A percentile compares a stretch with the other conserved stretches of the same genome.
phyloP scores from a whole-genome alignment of 1,284 basidiomycete species.

The Crocinoboletus sp. region DNA sequence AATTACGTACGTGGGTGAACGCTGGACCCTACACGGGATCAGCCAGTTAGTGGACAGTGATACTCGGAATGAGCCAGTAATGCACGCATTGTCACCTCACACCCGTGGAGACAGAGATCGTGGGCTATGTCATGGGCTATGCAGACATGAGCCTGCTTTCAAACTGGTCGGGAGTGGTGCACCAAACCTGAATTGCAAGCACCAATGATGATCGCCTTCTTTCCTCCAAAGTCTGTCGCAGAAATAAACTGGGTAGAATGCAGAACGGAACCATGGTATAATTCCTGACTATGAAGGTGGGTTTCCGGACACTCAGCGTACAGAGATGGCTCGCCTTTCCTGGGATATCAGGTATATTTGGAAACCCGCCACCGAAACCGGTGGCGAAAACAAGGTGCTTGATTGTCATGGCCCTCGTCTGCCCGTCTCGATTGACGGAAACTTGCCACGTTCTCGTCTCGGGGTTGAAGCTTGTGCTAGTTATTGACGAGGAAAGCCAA shows the following conservation, averaged over 20 bases:
- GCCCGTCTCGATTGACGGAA: constrained; percentile 24
- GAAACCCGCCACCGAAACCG: constrained; percentile 35
- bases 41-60: neutral
- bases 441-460: constrained; percentile 33
- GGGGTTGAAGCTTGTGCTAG: constrained; percentile 32
- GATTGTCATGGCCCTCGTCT: constrained; percentile 24
- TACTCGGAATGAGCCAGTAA: neutral
- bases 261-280: constrained; percentile 19
- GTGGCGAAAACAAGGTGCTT: constrained; percentile 38
- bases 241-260: constrained; percentile 38
- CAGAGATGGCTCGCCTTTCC: constrained; percentile 14
- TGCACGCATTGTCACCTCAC: constrained; percentile 25
- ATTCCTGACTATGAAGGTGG: constrained; percentile 14
- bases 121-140: constrained; percentile 29
- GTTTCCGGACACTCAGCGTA: neutral
- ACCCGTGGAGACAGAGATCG: constrained; percentile 18
- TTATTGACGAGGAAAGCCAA: constrained; percentile 44
- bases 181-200: constrained; percentile 27
- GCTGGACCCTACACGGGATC: constrained; percentile 20
- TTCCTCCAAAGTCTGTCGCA: constrained; percentile 28
- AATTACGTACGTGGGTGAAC: constrained; percentile 27
- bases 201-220: constrained; percentile 26
- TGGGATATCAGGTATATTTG: constrained; percentile 30
- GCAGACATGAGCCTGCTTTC: neutral
- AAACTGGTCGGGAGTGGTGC: neutral